These are phyloP conservation scores for Fraxinus americana DNA, from an alignment of 257 asterid genomes.

Conservation along the genomic window DNA sequence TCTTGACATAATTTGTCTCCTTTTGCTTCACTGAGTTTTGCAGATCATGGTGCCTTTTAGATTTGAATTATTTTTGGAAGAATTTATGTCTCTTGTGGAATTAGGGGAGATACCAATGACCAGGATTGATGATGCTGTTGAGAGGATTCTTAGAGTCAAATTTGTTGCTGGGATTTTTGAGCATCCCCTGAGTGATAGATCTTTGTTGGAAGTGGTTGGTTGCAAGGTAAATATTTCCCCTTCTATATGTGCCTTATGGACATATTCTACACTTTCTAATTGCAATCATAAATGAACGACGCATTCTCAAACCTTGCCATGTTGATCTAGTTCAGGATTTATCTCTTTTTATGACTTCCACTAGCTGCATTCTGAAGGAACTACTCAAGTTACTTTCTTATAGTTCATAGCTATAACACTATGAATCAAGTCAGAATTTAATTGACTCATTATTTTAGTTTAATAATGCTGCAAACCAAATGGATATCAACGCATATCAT, in stretches of 20 bases:
- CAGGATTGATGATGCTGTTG: slow-evolving; percentile 93
- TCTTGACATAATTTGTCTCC: slow-evolving; percentile 7
- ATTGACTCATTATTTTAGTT: not conserved
- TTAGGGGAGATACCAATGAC: slow-evolving; percentile 81
- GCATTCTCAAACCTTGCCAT: slow-evolving; percentile 2
- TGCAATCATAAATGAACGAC: slow-evolving; percentile 9
- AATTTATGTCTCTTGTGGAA: slow-evolving; percentile 69
- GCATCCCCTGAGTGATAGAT: slow-evolving; percentile 76
- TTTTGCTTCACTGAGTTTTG: slow-evolving; percentile 28
- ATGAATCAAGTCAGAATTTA: not conserved
- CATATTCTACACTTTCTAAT: slow-evolving; percentile 9
- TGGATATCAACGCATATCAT: not conserved
- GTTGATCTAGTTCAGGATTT: slow-evolving; percentile 16
- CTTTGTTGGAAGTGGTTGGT: slow-evolving; percentile 80
- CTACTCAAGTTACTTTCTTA: slow-evolving; percentile 2
- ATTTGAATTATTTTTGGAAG: slow-evolving; percentile 77
- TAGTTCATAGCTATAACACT: slow-evolving; percentile 1
- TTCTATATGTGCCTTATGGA: slow-evolving; percentile 14
- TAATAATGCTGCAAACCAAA: not conserved
- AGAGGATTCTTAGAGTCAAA: slow-evolving; percentile 89
- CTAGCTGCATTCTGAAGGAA: slow-evolving; percentile 12
- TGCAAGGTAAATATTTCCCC: slow-evolving; percentile 61
- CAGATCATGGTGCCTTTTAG: slow-evolving; percentile 98
- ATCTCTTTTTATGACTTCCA: not conserved
- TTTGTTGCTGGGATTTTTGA: slow-evolving; percentile 84